Percentiles rank a stretch among this genome's conserved stretches.
Conservation (phyloP, 2,329 filamentous ascomycete genomes). For the Hirsutella thompsonii region DNA sequence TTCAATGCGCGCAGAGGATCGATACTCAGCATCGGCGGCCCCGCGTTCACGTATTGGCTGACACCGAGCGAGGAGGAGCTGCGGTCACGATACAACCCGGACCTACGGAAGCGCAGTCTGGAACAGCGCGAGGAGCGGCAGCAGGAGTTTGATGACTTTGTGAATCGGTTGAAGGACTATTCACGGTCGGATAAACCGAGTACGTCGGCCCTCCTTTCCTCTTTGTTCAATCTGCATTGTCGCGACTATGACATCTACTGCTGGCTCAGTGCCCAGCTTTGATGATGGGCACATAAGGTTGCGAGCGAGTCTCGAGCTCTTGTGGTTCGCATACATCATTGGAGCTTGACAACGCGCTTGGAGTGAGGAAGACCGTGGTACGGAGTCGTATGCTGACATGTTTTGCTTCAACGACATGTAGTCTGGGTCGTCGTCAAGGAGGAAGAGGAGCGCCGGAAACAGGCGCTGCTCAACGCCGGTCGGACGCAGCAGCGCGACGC, state of each 20-base stretch:
- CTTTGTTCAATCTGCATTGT: background rate
- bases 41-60: slow-evolving; percentile 68
- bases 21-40: slow-evolving; percentile 67
- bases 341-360: too few relatives aligned
- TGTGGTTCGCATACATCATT: too few relatives aligned
- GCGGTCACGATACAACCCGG: slow-evolving; percentile 84
- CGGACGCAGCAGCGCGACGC: slow-evolving; percentile 26
- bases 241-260: too few relatives aligned
- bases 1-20: slow-evolving; percentile 43
- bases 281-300: too few relatives aligned
- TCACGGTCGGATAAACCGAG: slow-evolving; percentile 86
- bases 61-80: slow-evolving; percentile 84
- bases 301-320: too few relatives aligned
- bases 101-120: slow-evolving; percentile 79
- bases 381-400: background rate
- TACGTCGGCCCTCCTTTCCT: slow-evolving; percentile 33
- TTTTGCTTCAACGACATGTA: slow-evolving; percentile 9
- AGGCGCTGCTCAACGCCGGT: slow-evolving; percentile 20
- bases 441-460: slow-evolving; percentile 28
- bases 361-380: too few relatives aligned
- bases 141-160: slow-evolving; percentile 83
- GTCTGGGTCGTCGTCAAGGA: slow-evolving; percentile 40
- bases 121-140: slow-evolving; percentile 63
- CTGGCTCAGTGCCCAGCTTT: too few relatives aligned
- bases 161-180: slow-evolving; percentile 71